A percentile compares a stretch with the other conserved stretches of the same genome.
These are phyloP conservation scores for Spongiforma sp. DNA, from an alignment of 1,284 basidiomycete species.

Conservation along the genomic window DNA sequence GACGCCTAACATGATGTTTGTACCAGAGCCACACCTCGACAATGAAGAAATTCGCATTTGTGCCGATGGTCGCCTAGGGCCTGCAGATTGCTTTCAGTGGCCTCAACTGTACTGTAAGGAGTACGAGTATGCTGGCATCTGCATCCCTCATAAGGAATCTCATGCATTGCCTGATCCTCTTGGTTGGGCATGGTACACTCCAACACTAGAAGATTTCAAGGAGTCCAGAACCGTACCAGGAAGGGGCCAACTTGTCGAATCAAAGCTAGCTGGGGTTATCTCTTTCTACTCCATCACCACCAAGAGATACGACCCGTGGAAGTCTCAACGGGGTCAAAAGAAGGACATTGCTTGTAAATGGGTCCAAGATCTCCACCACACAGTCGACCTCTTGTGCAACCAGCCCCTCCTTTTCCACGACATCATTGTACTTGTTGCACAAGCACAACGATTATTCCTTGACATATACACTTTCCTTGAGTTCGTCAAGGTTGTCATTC, in stretches of 20 bases:
- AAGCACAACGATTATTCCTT: background rate
- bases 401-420: background rate
- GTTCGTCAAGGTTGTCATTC: background rate
- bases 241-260: background rate
- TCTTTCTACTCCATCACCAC: background rate
- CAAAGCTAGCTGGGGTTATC: background rate
- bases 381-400: background rate
- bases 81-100: constrained; percentile 17
- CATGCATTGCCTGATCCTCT: background rate
- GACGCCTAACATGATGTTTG: constrained; percentile 11
- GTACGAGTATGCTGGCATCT: constrained; percentile 1
- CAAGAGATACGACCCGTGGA: background rate
- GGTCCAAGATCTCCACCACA: background rate
- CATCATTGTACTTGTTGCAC: background rate
- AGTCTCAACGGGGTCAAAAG: background rate
- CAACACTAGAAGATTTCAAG: background rate
- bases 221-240: background rate
- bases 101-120: constrained; percentile 7
- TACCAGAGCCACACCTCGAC: constrained; percentile 4
- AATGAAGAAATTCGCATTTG: background rate
- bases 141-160: background rate
- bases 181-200: background rate
- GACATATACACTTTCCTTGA: background rate
- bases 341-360: background rate
- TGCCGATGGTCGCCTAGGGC: constrained; percentile 7